Evolutionary conservation across 345 rosid species (phyloP), one percentile per base, ranked within the genome.

Genomic region (Boechera divaricarpa): DNA sequence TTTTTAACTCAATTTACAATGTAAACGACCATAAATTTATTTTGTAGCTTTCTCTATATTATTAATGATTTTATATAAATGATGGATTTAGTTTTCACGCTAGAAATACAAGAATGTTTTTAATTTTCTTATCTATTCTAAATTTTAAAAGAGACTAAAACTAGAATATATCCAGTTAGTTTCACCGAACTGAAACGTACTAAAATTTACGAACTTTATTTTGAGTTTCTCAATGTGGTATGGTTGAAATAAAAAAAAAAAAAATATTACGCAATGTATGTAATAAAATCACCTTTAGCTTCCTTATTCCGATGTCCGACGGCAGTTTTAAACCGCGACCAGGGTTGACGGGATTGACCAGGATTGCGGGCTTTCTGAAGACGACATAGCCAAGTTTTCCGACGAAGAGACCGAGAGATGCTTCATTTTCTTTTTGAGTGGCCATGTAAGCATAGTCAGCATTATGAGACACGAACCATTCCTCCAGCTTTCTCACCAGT

Each of bases 381-480:
- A 75, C 73, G 74, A 65, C 75, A 15, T 85, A 90, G 42, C 87
- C 80, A 18, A 86, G 87, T 78, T 47, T 83, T 61, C 79, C 71
- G 0, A 82, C 53, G 65, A 92, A 92, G 16, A 92, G 91, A 36
- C 62, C 79, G 47, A 82, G 77, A 1, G 98, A 92, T 9, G 94
- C 89, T 35, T 84, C 80, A 60, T 92, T 92, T 56, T 90, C 89
- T 69, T 82, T 90, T 84, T 87, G 81, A 0, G 94, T 90, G 2
- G 98, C 96, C 90, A 90, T 89, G 82, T 92, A 92, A 7, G 91
- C 82, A 21, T 81, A 92, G 48, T 87, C 96, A 12, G 76, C 89
- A 39, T 83, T 87, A 36, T 77, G 80, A 49, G 72, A 39, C 11
- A 63, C 31, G 76, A 92, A 89, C 98, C 98, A 92, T 77, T 89